These are phyloP conservation scores for Pulicaria dysenterica DNA, from an alignment of 129 eudicot species.

Conservation along the genomic window DNA sequence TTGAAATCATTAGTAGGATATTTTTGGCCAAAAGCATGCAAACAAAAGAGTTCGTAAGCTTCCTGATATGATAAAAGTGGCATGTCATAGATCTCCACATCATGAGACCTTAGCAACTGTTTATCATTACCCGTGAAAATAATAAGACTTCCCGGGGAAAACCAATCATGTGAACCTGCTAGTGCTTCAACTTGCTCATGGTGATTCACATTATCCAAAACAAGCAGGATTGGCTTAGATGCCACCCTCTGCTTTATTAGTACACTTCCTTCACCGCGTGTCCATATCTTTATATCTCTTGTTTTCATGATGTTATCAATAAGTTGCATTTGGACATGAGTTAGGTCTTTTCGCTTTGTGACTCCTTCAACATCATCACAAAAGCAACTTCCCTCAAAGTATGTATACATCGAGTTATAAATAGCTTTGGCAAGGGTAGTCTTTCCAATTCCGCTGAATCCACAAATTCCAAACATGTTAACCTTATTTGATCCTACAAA, in stretches of 20 bases:
- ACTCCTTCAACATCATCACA: constrained; percentile 26
- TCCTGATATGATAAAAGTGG: background rate
- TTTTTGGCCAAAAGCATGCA: constrained; percentile 13
- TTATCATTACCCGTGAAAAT: constrained; percentile 21
- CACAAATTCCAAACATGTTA: constrained; percentile 31
- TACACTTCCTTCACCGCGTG: background rate
- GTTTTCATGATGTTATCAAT: constrained; percentile 13
- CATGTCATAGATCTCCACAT: constrained; percentile 14
- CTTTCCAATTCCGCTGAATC: constrained; percentile 30
- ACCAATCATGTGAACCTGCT: constrained; percentile 15
- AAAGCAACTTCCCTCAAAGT: constrained; percentile 9
- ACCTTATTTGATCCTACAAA: background rate
- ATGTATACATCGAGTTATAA: constrained; percentile 9
- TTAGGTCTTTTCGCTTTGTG: background rate
- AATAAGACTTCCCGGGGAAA: constrained; percentile 16
- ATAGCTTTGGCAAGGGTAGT: constrained; percentile 27
- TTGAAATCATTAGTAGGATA: background rate
- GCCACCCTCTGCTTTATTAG: background rate
- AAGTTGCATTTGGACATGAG: constrained; percentile 14
- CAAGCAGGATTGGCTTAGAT: constrained; percentile 4
- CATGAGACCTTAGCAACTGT: constrained; percentile 22
- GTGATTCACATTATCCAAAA: constrained; percentile 15
- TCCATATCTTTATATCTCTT: background rate
- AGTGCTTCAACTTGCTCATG: constrained; percentile 7
- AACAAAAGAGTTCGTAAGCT: constrained; percentile 17